phyloP scores from a whole-genome alignment of 129 eudicot genomes.

The Gnaphalium uliginosum region DNA sequence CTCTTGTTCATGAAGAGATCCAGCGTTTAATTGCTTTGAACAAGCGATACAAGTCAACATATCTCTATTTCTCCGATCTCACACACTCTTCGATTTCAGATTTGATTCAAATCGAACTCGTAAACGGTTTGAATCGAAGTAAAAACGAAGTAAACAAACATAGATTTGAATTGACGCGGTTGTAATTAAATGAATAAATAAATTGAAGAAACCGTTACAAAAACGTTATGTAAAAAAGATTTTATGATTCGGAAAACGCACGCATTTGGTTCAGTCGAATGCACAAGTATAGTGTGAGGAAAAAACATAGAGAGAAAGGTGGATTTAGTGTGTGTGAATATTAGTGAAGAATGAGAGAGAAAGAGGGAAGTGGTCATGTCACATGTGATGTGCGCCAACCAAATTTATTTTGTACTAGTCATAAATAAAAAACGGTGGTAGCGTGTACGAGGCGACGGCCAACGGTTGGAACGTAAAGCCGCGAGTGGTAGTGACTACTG shows the following conservation, averaged over 20 bases:
- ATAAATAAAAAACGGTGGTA: too few species aligned
- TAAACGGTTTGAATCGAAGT: constrained; percentile 14
- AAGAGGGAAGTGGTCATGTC: constrained; percentile 28
- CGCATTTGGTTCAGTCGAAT: constrained; percentile 14
- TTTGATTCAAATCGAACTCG: constrained; percentile 19
- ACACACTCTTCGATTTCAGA: neutral
- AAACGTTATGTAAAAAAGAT: constrained; percentile 21
- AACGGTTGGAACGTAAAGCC: too few species aligned
- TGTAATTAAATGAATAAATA: constrained; percentile 10
- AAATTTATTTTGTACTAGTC: too few species aligned
- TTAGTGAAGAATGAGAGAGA: constrained; percentile 17
- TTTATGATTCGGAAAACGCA: constrained; percentile 9
- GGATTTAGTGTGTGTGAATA: constrained; percentile 26
- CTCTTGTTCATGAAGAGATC: constrained; percentile 72
- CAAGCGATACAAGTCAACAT: constrained; percentile 94
- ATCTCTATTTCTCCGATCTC: neutral
- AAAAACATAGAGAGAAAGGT: neutral
- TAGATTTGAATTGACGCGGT: constrained; percentile 22
- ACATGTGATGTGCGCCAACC: constrained; percentile 36
- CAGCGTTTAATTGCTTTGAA: constrained; percentile 62
- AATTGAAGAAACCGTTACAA: constrained; percentile 23
- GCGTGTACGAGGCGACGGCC: too few species aligned
- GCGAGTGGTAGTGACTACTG: too few species aligned
- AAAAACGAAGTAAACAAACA: constrained; percentile 7
- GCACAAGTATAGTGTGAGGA: constrained; percentile 8